phyloP scores from a whole-genome alignment of 192 early-diverging fungal species.

The Funneliformis geosporum region DNA sequence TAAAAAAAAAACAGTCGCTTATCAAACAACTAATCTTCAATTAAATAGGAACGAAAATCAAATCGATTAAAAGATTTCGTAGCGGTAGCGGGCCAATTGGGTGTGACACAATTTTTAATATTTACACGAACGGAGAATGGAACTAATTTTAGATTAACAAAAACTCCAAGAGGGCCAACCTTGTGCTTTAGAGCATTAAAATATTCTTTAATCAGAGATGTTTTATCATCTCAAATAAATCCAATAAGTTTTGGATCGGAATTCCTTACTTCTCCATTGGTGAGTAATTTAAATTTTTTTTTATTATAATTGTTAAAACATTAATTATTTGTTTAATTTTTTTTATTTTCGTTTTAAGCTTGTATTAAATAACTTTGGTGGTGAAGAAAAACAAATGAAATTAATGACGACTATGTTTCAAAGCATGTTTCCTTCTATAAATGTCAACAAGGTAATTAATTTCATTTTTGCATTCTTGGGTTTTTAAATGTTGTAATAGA shows the following conservation, averaged over 20 bases:
- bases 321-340: no score
- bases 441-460: slow-evolving; percentile 75
- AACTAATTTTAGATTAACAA: slow-evolving; percentile 82
- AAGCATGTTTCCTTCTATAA: slow-evolving; percentile 96
- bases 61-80: slow-evolving; percentile 96
- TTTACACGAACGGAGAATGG: slow-evolving; percentile 82
- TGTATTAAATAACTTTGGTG: slow-evolving; percentile 79
- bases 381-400: slow-evolving; percentile 76
- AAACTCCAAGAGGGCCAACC: slow-evolving; percentile 91
- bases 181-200: slow-evolving; percentile 80
- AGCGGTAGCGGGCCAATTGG: slow-evolving; percentile 77
- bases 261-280: slow-evolving; percentile 77
- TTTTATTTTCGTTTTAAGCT: slow-evolving; percentile 40
- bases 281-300: slow-evolving; percentile 38
- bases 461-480: not conserved
- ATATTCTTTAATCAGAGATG: slow-evolving; percentile 84
- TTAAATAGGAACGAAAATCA: slow-evolving; percentile 75
- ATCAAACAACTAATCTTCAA: no score
- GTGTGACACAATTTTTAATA: slow-evolving; percentile 86
- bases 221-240: slow-evolving; percentile 70
- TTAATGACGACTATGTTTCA: slow-evolving; percentile 94
- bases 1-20: no score
- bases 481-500: slow-evolving; percentile 22
- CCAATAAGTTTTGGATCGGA: slow-evolving; percentile 79
- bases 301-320: no score